phyloP scores from a whole-genome alignment of 495 filamentous ascomycete species.

The Ascodesmis nigricans region DNA sequence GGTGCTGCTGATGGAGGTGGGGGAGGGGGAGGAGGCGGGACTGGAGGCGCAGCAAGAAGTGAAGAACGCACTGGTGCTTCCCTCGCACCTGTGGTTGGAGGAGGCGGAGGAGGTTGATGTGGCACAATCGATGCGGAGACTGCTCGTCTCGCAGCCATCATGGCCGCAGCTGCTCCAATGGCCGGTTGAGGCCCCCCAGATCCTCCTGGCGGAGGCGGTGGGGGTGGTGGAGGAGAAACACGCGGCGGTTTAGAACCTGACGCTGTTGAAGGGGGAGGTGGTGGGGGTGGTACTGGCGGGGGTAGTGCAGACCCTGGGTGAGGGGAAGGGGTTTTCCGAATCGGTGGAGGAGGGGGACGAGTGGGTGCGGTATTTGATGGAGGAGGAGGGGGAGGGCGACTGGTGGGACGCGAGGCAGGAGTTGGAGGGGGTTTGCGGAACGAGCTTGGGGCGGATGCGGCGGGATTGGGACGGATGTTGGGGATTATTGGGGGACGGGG shows the following conservation, averaged over 20 bases:
- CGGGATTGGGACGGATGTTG: too few relatives aligned
- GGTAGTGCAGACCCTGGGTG: constrained; percentile 25
- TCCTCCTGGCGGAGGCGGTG: constrained; percentile 19
- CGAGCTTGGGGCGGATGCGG: constrained; percentile 26
- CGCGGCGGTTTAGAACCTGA: constrained; percentile 26
- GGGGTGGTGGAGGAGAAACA: constrained; percentile 20
- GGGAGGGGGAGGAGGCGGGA: constrained; percentile 18
- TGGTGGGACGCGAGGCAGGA: constrained; percentile 24
- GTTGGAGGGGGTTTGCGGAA: constrained; percentile 5
- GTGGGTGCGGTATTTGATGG: constrained; percentile 28
- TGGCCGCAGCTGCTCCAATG: too few relatives aligned
- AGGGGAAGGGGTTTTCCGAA: constrained; percentile 30
- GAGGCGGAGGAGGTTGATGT: constrained; percentile 10
- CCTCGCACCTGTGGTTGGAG: too few relatives aligned
- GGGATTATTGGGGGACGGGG: constrained; percentile 33
- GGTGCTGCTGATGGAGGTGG: constrained; percentile 18
- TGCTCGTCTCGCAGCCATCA: not conserved
- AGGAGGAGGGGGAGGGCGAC: constrained; percentile 8
- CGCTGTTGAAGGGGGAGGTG: constrained; percentile 26
- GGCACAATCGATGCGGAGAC: not conserved
- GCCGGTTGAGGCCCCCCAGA: constrained; percentile 5
- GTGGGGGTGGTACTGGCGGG: constrained; percentile 27
- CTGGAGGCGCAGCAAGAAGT: too few relatives aligned
- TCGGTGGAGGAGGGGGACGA: constrained; percentile 32
- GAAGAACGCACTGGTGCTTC: too few relatives aligned